These are phyloP conservation scores for Debaryomyces sp. DNA, from an alignment of 1,139 yeast species.

Conservation along the genomic window DNA sequence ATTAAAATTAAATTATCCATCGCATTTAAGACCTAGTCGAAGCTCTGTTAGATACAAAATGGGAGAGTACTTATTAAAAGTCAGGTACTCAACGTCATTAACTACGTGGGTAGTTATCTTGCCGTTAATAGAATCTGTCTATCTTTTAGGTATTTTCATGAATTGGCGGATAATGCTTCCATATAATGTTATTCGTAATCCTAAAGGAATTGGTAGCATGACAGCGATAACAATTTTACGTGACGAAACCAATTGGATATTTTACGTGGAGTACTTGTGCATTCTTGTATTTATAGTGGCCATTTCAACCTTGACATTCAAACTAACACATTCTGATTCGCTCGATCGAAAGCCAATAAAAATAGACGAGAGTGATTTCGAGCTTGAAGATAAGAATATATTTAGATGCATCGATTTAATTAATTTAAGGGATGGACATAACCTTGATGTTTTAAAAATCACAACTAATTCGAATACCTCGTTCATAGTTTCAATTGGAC, in stretches of 20 bases:
- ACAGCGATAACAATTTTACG: constrained; percentile 19
- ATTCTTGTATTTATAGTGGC: constrained; percentile 32
- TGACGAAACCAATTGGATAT: constrained; percentile 27
- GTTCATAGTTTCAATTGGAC: constrained; percentile 67
- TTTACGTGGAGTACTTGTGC: constrained; percentile 35
- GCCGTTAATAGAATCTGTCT: constrained; percentile 19
- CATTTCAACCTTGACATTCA: constrained; percentile 30
- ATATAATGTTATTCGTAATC: constrained; percentile 22
- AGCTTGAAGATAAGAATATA: constrained; percentile 20
- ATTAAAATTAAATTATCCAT: constrained; percentile 20
- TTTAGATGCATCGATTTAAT: constrained; percentile 54
- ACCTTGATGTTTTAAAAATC: constrained; percentile 63
- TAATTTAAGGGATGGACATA: constrained; percentile 45
- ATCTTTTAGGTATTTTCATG: constrained; percentile 21
- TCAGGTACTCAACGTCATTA: constrained; percentile 33
- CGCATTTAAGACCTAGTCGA: constrained; percentile 22
- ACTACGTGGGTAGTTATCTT: constrained; percentile 21
- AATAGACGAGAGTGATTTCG: constrained; percentile 18
- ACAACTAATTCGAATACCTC: constrained; percentile 58
- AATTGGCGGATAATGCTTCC: constrained; percentile 36
- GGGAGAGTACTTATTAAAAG: constrained; percentile 39
- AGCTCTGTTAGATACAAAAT: constrained; percentile 28
- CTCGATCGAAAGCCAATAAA: constrained; percentile 7
- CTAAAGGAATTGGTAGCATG: constrained; percentile 18
- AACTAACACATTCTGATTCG: constrained; percentile 18